Percentiles rank a stretch among this genome's conserved stretches.
Evolutionary conservation across 495 filamentous ascomycete genomes (phyloP).

Genomic region (Aspergillus asperescens): DNA sequence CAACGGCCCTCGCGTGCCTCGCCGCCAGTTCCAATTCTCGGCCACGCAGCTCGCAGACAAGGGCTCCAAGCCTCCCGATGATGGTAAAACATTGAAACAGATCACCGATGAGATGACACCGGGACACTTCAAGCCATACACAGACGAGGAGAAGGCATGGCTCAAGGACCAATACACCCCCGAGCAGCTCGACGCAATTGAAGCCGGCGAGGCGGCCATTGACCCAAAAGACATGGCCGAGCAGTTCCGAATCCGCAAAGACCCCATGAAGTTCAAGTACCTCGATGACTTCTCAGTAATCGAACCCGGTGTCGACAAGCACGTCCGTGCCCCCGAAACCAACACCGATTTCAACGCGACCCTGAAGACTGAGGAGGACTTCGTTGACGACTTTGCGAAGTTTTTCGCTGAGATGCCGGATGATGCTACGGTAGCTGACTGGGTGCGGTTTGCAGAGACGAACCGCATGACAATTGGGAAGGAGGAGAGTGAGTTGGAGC

Average conservation of each 20-base stretch:
- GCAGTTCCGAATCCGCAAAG: constrained; percentile 61
- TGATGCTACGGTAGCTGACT: constrained; percentile 38
- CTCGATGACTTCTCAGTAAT: constrained; percentile 78
- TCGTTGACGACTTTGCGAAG: constrained; percentile 51
- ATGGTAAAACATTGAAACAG: constrained; percentile 7
- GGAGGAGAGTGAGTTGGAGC: constrained; percentile 46
- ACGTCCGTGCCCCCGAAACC: constrained; percentile 47
- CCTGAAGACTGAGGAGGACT: constrained; percentile 56
- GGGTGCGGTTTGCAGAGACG: constrained; percentile 42
- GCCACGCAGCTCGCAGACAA: constrained; percentile 32
- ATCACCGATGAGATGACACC: constrained; percentile 20
- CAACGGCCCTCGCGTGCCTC: constrained; percentile 38
- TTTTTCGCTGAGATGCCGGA: constrained; percentile 51
- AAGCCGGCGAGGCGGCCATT: constrained; percentile 80
- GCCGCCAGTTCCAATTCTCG: constrained; percentile 50
- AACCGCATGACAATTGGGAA: constrained; percentile 47
- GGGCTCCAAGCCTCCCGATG: constrained; percentile 26
- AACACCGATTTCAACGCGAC: constrained; percentile 56
- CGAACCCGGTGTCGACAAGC: constrained; percentile 69
- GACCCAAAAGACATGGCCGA: constrained; percentile 69
- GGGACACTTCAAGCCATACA: constrained; percentile 58
- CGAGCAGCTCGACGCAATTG: constrained; percentile 75
- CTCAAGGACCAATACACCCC: constrained; percentile 67
- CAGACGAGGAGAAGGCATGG: constrained; percentile 56
- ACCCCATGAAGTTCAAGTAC: constrained; percentile 70